Evolutionary conservation across 306 rosid species (phyloP).

Genomic region (Malus domestica): DNA sequence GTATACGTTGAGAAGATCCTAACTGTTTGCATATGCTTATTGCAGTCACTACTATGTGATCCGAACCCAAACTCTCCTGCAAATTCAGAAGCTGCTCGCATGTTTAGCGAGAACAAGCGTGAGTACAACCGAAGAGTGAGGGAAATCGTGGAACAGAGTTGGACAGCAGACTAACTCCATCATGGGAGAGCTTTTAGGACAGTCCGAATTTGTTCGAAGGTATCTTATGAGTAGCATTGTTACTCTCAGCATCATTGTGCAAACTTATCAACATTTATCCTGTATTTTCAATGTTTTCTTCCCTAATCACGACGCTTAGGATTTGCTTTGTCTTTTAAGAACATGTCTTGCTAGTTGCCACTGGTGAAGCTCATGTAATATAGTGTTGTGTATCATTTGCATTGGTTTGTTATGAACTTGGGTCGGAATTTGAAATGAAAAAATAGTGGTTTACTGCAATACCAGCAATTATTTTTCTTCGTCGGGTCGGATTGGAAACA

Average conservation of each 20-base stretch:
- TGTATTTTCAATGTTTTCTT: constrained; percentile 17
- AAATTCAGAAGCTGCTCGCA: constrained; percentile 91
- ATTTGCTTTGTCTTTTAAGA: constrained; percentile 13
- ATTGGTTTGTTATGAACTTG: constrained; percentile 24
- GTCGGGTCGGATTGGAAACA: no score
- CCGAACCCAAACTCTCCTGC: constrained; percentile 99
- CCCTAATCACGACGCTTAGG: constrained; percentile 21
- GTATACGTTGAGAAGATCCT: not conserved
- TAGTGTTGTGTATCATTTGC: constrained; percentile 25
- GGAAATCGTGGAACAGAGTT: constrained; percentile 91
- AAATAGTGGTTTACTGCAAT: no score
- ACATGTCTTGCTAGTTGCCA: constrained; percentile 18
- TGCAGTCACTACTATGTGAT: constrained; percentile 85
- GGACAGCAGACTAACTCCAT: constrained; percentile 73
- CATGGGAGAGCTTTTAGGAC: constrained; percentile 1
- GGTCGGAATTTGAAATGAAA: not conserved
- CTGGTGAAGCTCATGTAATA: constrained; percentile 29
- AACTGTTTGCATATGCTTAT: not conserved
- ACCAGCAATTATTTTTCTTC: no score
- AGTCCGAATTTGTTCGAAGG: constrained; percentile 17
- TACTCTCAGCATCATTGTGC: constrained; percentile 27
- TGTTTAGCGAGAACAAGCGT: constrained; percentile 85
- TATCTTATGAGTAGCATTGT: constrained; percentile 23
- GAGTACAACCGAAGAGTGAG: constrained; percentile 87
- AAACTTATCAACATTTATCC: constrained; percentile 26